Percentiles rank a stretch among this genome's conserved stretches.
phyloP scores from a whole-genome alignment of 768 basidiomycete species.

The Macrocybe gigantea region DNA sequence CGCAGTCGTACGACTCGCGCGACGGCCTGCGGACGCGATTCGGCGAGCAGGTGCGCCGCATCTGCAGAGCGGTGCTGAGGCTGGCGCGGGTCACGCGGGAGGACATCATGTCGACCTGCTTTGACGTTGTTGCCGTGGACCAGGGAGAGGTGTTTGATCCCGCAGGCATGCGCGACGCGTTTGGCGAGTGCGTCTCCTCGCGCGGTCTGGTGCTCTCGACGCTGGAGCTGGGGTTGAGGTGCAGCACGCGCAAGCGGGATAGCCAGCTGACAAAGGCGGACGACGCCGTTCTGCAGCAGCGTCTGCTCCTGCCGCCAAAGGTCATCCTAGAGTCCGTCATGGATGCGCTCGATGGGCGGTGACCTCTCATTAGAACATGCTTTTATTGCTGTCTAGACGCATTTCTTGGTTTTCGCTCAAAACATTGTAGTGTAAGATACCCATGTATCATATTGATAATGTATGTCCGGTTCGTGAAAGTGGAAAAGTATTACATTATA shows the following conservation, averaged over 20 bases:
- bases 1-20: constrained; percentile 35
- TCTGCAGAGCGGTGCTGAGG: constrained; percentile 57
- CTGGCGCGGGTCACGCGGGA: constrained; percentile 62
- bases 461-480: too few relatives aligned
- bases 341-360: constrained; percentile 32
- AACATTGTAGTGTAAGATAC: background rate
- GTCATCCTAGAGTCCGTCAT: constrained; percentile 70
- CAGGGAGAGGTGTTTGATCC: constrained; percentile 43
- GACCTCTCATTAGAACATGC: background rate
- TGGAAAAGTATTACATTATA: too few relatives aligned
- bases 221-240: constrained; percentile 66
- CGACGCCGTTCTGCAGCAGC: constrained; percentile 44
- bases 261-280: constrained; percentile 16
- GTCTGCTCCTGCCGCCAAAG: constrained; percentile 64
- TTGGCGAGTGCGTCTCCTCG: constrained; percentile 51
- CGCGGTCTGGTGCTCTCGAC: constrained; percentile 55
- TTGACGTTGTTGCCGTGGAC: constrained; percentile 63
- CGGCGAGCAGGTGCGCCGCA: constrained; percentile 56
- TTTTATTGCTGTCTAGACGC: background rate
- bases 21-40: constrained; percentile 38
- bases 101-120: constrained; percentile 73
- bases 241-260: constrained; percentile 44
- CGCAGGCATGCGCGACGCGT: constrained; percentile 32
- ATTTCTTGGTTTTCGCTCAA: too few relatives aligned
- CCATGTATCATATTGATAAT: background rate